Evolutionary conservation across 2,329 filamentous ascomycete genomes (phyloP), one percentile per base, ranked within the genome.

Genomic region (Fusarium circinatum): DNA sequence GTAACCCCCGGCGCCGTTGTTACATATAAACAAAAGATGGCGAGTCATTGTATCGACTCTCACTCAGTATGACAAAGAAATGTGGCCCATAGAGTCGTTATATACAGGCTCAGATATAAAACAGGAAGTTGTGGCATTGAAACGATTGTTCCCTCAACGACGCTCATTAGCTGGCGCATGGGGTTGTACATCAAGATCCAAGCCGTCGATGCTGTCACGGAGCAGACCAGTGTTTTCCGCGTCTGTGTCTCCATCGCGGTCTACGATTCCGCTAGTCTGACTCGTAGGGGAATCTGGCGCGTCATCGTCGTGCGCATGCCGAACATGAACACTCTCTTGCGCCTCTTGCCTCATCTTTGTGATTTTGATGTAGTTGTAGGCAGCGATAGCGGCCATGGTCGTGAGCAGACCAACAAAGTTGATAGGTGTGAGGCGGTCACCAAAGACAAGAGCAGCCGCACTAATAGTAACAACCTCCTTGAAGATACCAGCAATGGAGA

Each of bases 401-500:
- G 97, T 91, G n/a, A 97, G 80, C 18, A 99, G 86, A 13, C 96
- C 96, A 22, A 93, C 89, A 15, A 98, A 85, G 81, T 99, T 99
- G 85, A 99, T 90, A 1, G 92, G 86, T 0, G 95, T 98, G 51
- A 99, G 89, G 55, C 89, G 90, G 80, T 99, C 96, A 77, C 96
- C 89, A 85, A 98, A 99, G 8, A 98, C 91, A 34, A 97, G 82
- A 14, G 94, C 93, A 0, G 96, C 96, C 2, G 94, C 95, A 45
- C 90, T 92, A 78, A 99, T 98, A 20, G 96, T 99, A 62, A 99
- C 92, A 45, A 98, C 96, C 84, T 99, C 96, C 82, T 99, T 99
- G 87, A 99, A 98, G 71, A 99, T 98, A 70, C 96, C 96, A 71
- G 95, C 97, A 76, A 99, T 98, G 58, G 93, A 97, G 51, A 99